These are phyloP conservation scores for Sutorius australiensis DNA, from an alignment of 768 basidiomycete species.

Conservation along the genomic window DNA sequence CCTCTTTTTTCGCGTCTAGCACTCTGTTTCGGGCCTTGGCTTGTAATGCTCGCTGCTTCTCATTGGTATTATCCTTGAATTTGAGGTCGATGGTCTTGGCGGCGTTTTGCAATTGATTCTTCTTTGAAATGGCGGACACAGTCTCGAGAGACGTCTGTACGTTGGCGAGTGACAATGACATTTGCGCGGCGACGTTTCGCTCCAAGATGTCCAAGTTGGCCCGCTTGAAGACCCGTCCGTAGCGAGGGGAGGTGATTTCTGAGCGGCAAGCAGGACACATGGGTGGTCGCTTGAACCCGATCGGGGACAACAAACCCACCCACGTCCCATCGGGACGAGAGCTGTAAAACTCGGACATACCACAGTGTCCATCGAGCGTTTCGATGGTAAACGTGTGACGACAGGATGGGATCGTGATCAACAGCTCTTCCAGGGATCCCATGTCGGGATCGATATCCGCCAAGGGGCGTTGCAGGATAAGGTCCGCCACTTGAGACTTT, in stretches of 20 bases:
- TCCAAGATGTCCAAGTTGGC: conserved; percentile 65
- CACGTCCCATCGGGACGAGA: conserved; percentile 36
- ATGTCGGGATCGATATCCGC: conserved; percentile 42
- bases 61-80: conserved; percentile 9
- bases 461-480: conserved; percentile 52
- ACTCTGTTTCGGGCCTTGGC: conserved; percentile 9
- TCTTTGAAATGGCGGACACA: conserved; percentile 26
- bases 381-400: conserved; percentile 67
- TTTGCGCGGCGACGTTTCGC: conserved; percentile 51
- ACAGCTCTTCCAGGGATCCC: conserved; percentile 42
- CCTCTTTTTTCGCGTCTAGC: conserved; percentile 14
- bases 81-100: conserved; percentile 15
- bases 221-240: conserved; percentile 59
- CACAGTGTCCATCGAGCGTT: conserved; percentile 60
- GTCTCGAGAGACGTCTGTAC: conserved; percentile 28
- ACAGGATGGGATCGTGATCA: conserved; percentile 61
- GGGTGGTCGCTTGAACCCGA: conserved; percentile 40
- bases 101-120: conserved; percentile 1
- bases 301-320: conserved; percentile 42
- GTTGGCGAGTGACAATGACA: conserved; percentile 42
- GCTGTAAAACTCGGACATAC: conserved; percentile 49
- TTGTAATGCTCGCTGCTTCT: conserved; percentile 5
- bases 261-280: conserved; percentile 61
- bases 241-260: conserved; percentile 54
- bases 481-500: conserved; percentile 49